These are phyloP conservation scores for Hyaloscypha finlandica DNA, from an alignment of 495 filamentous ascomycete species.

Conservation along the genomic window DNA sequence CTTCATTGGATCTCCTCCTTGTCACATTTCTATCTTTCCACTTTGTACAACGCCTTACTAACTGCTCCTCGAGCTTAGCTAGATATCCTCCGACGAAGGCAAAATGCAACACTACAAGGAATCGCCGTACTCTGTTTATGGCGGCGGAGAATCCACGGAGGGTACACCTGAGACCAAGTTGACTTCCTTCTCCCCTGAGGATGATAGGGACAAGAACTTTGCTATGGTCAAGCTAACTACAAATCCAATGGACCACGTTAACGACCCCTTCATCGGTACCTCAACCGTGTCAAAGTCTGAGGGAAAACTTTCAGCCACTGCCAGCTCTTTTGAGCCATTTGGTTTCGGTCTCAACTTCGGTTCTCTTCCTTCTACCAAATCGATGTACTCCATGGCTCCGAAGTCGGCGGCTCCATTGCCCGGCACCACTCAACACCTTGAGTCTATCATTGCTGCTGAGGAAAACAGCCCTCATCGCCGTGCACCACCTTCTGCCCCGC, in stretches of 20 bases:
- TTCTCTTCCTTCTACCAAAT: constrained; percentile 6
- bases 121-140: neutral
- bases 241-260: constrained; percentile 15
- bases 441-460: constrained; percentile 11
- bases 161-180: constrained; percentile 64
- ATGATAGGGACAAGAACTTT: constrained; percentile 27
- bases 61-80: too few relatives aligned
- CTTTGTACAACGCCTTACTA: too few relatives aligned
- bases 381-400: neutral
- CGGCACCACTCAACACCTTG: constrained; percentile 12
- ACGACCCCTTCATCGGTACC: constrained; percentile 20
- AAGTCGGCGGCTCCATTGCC: neutral
- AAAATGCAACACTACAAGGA: neutral
- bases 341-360: constrained; percentile 33
- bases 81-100: neutral
- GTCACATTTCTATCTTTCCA: too few relatives aligned
- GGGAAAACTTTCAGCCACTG: constrained; percentile 46
- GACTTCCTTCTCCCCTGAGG: constrained; percentile 65
- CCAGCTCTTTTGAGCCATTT: constrained; percentile 35
- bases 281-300: constrained; percentile 34
- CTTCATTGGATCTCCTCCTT: too few relatives aligned
- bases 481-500: neutral
- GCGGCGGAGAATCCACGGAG: constrained; percentile 48
- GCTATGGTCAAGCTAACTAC: neutral
- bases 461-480: neutral